These are phyloP conservation scores for Paramecium sonneborni DNA, from an alignment of 73 alveolate species.

Conservation along the genomic window DNA sequence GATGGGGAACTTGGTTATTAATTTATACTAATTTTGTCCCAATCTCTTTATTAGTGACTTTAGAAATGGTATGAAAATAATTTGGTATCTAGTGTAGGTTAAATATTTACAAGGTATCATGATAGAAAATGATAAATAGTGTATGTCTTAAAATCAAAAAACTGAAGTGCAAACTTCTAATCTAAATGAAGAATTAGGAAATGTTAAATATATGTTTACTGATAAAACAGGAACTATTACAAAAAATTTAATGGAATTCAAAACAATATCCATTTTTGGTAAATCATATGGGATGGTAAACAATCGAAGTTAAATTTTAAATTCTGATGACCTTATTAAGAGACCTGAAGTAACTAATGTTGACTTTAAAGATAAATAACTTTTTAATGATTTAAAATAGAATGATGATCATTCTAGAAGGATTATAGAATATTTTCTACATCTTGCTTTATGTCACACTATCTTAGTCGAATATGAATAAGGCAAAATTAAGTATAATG, in stretches of 20 bases:
- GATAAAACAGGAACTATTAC: conserved; percentile 93
- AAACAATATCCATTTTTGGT: conserved; percentile 74
- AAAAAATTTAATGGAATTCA: conserved; percentile 82
- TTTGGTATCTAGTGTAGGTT: conserved; percentile 51
- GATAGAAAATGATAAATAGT: conserved; percentile 73
- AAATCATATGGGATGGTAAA: conserved; percentile 69
- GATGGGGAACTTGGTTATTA: conserved; percentile 88
- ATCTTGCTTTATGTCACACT: conserved; percentile 86
- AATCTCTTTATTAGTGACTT: conserved; percentile 93
- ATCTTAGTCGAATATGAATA: conserved; percentile 76
- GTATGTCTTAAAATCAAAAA: conserved; percentile 69
- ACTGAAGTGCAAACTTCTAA: conserved; percentile 83
- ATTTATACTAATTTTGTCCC: conserved; percentile 94
- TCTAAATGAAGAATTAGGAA: conserved; percentile 89
- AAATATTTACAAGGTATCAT: conserved; percentile 89
- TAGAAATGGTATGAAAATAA: conserved; percentile 71
- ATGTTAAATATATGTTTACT: conserved; percentile 78
- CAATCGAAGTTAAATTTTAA: neutral
- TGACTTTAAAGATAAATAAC: conserved; percentile 45
- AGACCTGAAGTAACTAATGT: conserved; percentile 55
- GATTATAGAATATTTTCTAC: conserved; percentile 69
- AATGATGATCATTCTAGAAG: conserved; percentile 27
- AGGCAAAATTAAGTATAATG: conserved; percentile 68
- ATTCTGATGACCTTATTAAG: neutral
- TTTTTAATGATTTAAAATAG: conserved; percentile 20